Percentiles rank a stretch among this genome's conserved stretches.
phyloP scores from a whole-genome alignment of 2,329 filamentous ascomycete species.

The Fusarium foetens region DNA sequence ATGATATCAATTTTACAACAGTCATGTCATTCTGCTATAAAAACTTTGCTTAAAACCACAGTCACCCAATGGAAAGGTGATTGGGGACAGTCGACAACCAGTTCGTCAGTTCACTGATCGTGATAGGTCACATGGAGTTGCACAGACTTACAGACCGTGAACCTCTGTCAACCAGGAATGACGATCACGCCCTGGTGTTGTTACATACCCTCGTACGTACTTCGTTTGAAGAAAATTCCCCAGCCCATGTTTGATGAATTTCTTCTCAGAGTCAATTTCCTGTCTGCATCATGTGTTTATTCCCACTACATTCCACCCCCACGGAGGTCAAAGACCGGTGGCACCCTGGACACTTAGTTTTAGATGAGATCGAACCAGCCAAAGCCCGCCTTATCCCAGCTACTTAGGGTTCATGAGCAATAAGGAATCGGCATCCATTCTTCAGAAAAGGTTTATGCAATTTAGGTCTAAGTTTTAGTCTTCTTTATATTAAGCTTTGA shows the following conservation, averaged over 20 bases:
- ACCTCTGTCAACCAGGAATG: conserved; percentile 4
- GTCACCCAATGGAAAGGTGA: conserved; percentile 3
- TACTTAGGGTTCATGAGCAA: neutral
- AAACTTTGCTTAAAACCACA: neutral
- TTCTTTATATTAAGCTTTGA: neutral
- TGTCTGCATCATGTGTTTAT: conserved; percentile 31
- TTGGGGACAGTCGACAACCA: neutral
- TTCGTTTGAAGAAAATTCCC: conserved; percentile 13
- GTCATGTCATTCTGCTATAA: neutral
- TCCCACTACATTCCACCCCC: conserved; percentile 41
- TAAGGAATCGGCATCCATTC: neutral
- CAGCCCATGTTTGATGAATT: conserved; percentile 21
- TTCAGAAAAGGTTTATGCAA: neutral
- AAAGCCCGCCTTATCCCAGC: conserved; percentile 20
- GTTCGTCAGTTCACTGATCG: conserved; percentile 1
- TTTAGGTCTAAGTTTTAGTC: neutral
- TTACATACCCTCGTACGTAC: conserved; percentile 21
- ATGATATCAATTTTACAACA: neutral
- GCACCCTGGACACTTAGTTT: conserved; percentile 1
- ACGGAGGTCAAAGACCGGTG: conserved; percentile 45
- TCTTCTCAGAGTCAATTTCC: conserved; percentile 21
- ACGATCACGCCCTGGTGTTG: conserved; percentile 25
- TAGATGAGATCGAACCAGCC: conserved; percentile 10
- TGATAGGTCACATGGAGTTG: neutral
- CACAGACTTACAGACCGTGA: conserved; percentile 8